Evolutionary conservation across 768 basidiomycete species (phyloP).

Genomic region (Amanita fuliginea): DNA sequence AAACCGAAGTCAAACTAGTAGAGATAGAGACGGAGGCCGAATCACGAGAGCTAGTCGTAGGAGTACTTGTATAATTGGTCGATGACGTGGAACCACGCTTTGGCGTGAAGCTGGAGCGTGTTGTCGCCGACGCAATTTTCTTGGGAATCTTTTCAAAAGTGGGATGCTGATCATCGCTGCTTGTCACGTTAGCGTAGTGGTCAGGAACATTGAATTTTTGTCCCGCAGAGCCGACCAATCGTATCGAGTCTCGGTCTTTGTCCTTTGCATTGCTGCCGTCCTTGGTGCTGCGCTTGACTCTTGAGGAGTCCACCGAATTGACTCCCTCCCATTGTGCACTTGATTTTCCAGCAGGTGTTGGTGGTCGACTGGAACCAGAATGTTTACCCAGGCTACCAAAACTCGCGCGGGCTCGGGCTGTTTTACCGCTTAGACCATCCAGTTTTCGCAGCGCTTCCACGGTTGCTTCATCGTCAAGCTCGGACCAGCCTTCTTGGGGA

Average conservation of each 20-base stretch:
- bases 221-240: slow-evolving; percentile 22
- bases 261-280: slow-evolving; percentile 29
- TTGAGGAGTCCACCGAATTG: slow-evolving; percentile 27
- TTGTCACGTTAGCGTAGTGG: slow-evolving; percentile 30
- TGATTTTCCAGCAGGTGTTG: slow-evolving; percentile 58
- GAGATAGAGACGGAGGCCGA: slow-evolving; percentile 73
- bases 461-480: slow-evolving; percentile 79
- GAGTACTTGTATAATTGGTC: slow-evolving; percentile 73
- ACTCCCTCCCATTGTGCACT: slow-evolving; percentile 71
- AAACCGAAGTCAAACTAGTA: slow-evolving; percentile 70
- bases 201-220: slow-evolving; percentile 31
- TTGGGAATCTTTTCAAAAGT: slow-evolving; percentile 57
- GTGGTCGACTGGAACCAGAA: slow-evolving; percentile 56
- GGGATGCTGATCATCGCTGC: slow-evolving; percentile 46
- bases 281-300: slow-evolving; percentile 19
- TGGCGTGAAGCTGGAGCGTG: slow-evolving; percentile 67
- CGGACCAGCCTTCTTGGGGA: slow-evolving; percentile 85
- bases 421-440: slow-evolving; percentile 77
- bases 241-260: slow-evolving; percentile 25
- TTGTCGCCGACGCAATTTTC: slow-evolving; percentile 44
- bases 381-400: slow-evolving; percentile 62
- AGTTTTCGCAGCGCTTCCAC: slow-evolving; percentile 87
- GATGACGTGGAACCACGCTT: slow-evolving; percentile 89
- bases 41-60: slow-evolving; percentile 74
- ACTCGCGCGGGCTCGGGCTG: slow-evolving; percentile 67